Percentiles rank a stretch among this genome's conserved stretches.
Evolutionary conservation across 164 flowering plant species (phyloP).

Genomic region (Nelumbo lutea): DNA sequence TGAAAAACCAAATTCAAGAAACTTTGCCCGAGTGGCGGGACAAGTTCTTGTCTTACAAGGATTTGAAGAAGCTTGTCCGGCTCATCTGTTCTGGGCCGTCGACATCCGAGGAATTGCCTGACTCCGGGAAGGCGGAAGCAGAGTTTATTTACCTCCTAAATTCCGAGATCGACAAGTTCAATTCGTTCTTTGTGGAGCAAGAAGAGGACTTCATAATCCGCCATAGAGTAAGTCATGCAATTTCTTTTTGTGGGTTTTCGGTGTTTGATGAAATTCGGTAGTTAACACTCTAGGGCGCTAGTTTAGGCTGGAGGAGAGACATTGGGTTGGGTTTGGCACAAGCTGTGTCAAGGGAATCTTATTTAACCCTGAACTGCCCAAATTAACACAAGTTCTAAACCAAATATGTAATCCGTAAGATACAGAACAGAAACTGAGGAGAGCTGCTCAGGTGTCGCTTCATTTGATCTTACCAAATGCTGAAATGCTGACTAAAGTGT

Average conservation of each 20-base stretch:
- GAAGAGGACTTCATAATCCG: slow-evolving; percentile 85
- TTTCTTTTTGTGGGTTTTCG: neutral
- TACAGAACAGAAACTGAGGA: no score
- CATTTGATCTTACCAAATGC: no score
- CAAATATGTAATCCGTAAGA: no score
- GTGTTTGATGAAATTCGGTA: no score
- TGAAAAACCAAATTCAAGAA: slow-evolving; percentile 63
- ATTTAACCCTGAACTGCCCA: no score
- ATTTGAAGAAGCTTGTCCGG: slow-evolving; percentile 56
- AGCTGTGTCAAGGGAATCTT: no score
- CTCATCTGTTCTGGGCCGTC: slow-evolving; percentile 39
- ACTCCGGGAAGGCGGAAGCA: slow-evolving; percentile 37
- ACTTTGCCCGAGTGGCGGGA: slow-evolving; percentile 82
- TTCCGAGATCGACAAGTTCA: slow-evolving; percentile 80
- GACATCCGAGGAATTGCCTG: slow-evolving; percentile 9
- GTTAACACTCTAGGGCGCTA: no score
- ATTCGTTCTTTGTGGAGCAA: slow-evolving; percentile 74
- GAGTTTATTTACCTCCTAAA: slow-evolving; percentile 58
- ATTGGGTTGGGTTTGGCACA: no score
- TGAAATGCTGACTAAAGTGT: no score
- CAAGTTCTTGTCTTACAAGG: slow-evolving; percentile 72
- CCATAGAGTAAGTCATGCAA: slow-evolving; percentile 37
- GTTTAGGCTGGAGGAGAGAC: no score
- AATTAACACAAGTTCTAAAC: no score
- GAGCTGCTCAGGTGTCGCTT: no score